Evolutionary conservation across 2,329 filamentous ascomycete genomes (phyloP).

Genomic region (Coniochaeta ligniaria): DNA sequence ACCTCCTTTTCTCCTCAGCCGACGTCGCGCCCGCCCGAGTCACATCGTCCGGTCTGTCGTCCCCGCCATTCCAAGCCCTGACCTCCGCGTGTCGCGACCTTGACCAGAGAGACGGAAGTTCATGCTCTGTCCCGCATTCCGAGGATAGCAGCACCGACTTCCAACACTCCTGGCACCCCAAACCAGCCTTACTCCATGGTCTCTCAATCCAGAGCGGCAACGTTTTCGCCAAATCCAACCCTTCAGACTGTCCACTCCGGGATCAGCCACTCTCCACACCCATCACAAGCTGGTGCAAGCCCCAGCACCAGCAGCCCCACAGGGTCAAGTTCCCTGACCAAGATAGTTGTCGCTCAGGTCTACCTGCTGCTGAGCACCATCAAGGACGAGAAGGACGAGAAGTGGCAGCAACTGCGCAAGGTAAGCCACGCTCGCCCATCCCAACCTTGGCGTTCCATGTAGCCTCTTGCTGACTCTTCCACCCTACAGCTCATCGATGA

Average conservation of each 20-base stretch:
- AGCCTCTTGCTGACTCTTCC: slow-evolving; percentile 8
- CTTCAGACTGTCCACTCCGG: slow-evolving; percentile 49
- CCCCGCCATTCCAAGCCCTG: slow-evolving; percentile 1
- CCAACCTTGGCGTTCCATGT: not conserved
- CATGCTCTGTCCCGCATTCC: slow-evolving; percentile 16
- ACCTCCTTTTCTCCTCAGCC: not conserved
- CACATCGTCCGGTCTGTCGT: not conserved
- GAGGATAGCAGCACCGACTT: slow-evolving; percentile 21
- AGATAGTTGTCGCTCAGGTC: slow-evolving; percentile 92
- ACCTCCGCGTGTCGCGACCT: slow-evolving; percentile 1
- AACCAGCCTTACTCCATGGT: slow-evolving; percentile 39
- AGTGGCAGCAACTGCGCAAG: slow-evolving; percentile 94
- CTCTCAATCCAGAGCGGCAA: slow-evolving; percentile 55
- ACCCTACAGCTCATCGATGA: slow-evolving; percentile 78
- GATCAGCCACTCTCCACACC: slow-evolving; percentile 47
- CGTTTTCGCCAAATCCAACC: slow-evolving; percentile 54
- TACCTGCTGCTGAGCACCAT: slow-evolving; percentile 90
- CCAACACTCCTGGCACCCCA: slow-evolving; percentile 5
- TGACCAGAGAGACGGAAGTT: slow-evolving; percentile 13
- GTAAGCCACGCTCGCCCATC: slow-evolving; percentile 39
- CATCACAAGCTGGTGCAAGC: slow-evolving; percentile 51
- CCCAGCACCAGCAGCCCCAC: slow-evolving; percentile 57
- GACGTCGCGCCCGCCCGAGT: not conserved
- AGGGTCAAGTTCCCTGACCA: slow-evolving; percentile 64
- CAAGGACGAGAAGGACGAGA: slow-evolving; percentile 86